Base-by-base conservation (phyloP, 2,329 filamentous ascomycete genomes). In the Cyphellophora europaea region DNA sequence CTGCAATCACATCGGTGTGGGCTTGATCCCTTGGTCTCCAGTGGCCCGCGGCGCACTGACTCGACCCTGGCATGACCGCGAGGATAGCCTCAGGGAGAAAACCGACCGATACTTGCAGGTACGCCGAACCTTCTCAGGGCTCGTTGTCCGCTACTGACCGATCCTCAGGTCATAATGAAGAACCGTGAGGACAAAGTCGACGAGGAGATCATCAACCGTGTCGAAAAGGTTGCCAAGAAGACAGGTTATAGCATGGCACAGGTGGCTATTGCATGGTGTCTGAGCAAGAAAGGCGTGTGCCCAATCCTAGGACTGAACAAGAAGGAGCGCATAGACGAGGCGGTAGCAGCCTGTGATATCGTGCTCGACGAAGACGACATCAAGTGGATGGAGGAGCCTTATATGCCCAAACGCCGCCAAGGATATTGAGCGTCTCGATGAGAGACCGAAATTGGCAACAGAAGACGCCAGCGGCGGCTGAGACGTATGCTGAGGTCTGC, bases 301-400 rank as follows among this genome's bases (percentile, higher is more conserved):
- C 76, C 75, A 2, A 80, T 82, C 39, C 60, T 79, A 35, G 77
- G 79, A 0, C 61, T 82, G 45, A 71, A 65, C 42, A 79, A 64
- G 35, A 59, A 69, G 19, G 62, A 66, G 38, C 61, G 77, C n/a
- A 69, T 82, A 29, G 71, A 78, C 21, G 74, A 82, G 58, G 72
- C 74, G 1, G 61, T 77, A 12, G 57, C 61, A 27, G 61, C 57
- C 33, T 52, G 58, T 27, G 57, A 59, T 40, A 58, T 68, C 23
- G 53, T 61, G 29, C 52, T 82, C 40, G 71, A 63, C 0, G 62
- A 67, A 0, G 73, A 79, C 41, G 77, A 82, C 49, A 65, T 72
- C 42, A 62, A 66, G 35, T 77, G 74, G 47, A 54, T 81, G 4
- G 77, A 81, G 54, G 75, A 76, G 52, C 61, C 69, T 12, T 82